phyloP scores from a whole-genome alignment of 2,329 filamentous ascomycete species.

The Herpotrichia juniperi region DNA sequence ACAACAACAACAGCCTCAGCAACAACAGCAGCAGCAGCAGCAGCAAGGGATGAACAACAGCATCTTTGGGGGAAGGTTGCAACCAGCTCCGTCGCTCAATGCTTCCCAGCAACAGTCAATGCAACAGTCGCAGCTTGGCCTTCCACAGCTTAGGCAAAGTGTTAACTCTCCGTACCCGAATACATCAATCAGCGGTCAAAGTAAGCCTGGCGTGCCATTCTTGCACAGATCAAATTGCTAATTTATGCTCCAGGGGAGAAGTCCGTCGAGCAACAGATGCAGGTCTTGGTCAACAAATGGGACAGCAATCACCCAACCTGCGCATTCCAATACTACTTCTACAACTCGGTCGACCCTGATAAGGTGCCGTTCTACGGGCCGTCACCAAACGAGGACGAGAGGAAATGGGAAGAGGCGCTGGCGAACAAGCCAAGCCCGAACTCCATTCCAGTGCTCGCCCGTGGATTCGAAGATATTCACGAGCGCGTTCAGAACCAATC shows the following conservation, averaged over 20 bases:
- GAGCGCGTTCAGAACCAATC: slow-evolving; percentile 76
- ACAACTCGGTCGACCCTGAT: slow-evolving; percentile 79
- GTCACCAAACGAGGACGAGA: slow-evolving; percentile 71
- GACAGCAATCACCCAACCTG: slow-evolving; percentile 70
- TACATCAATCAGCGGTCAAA: slow-evolving; percentile 33
- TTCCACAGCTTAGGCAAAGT: slow-evolving; percentile 42
- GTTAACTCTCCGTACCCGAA: slow-evolving; percentile 32
- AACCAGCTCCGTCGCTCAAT: slow-evolving; percentile 38
- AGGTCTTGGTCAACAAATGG: slow-evolving; percentile 75
- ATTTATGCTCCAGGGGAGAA: slow-evolving; percentile 63
- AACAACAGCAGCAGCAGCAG: slow-evolving; percentile 46
- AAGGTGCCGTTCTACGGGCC: slow-evolving; percentile 79
- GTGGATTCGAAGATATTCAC: slow-evolving; percentile 74
- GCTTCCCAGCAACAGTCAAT: slow-evolving; percentile 37
- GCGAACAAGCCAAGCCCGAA: slow-evolving; percentile 77
- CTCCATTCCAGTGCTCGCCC: slow-evolving; percentile 77
- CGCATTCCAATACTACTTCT: slow-evolving; percentile 83
- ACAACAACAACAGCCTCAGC: slow-evolving; percentile 48
- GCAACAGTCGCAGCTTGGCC: slow-evolving; percentile 44
- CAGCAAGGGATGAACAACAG: slow-evolving; percentile 49
- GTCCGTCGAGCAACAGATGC: slow-evolving; percentile 75
- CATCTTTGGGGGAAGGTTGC: slow-evolving; percentile 43
- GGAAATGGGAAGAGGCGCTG: slow-evolving; percentile 84
- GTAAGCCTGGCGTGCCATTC: slow-evolving; percentile 20
- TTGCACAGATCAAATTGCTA: slow-evolving; percentile 9